Base-by-base conservation (phyloP, 257 asterid genomes). In the Nicotiana sylvestris region DNA sequence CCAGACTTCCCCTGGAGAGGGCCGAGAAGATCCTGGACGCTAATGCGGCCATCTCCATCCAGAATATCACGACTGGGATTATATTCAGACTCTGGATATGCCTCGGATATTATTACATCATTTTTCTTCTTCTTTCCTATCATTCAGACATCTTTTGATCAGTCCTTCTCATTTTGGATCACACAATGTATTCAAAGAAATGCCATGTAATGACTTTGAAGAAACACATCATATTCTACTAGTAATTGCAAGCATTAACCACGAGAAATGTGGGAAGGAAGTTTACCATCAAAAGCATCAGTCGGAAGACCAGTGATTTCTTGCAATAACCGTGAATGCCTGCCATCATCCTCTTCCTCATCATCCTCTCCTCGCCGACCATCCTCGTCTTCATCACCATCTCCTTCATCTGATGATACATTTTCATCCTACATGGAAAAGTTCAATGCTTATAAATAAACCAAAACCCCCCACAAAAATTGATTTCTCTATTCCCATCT, bases 31-130 rank as follows among this genome's bases (percentile, higher is more conserved):
- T 94, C 98, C 18, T 85, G 77, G 81, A 94, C 83, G 89, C 93
- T 93, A 81, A 94, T 89, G 79, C 70, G 90, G 70, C 94, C 96
- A 80, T 85, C 90, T 66, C 94, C 98, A 83, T 90, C 93, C 67
- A 94, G 90, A 86, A 90, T 86, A 87, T 93, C 95, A 30, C 93
- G 83, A 74, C 89, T 92, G 29, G 97, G 97, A 87, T 94, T 94
- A 82, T 80, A 92, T 85, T 96, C 98, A 11, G 98, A 96, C 89
- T 96, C 98, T 5, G 97, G 96, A 90, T 95, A 93, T 61, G 95
- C 93, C 92, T 93, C 97, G 15, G 95, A 88, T 33, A 92, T 53
- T 79, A 93, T 70, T 35, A 84, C 69, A 77, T 90, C 92, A 83
- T 86, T 87, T 86, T 84, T 81, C 78, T 83, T 89, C 88, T 89